Percentiles rank a stretch among this genome's conserved stretches.
Conservation (phyloP, 805 yeast species). For the Isabelozyma heimii region DNA sequence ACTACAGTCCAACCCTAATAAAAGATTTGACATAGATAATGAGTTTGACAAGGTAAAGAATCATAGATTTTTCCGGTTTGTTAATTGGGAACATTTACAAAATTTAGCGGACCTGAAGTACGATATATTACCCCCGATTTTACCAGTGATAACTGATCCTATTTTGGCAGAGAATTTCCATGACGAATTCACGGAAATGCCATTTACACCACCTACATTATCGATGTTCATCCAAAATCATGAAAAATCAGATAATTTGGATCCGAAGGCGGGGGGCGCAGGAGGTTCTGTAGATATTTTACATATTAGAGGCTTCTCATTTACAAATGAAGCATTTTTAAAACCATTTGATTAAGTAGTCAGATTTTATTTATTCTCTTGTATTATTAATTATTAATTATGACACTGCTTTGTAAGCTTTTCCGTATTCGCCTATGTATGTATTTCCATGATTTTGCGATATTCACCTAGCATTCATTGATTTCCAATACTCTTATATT, state of each 20-base stretch:
- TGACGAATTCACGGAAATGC: slow-evolving; percentile 40
- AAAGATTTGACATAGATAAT: slow-evolving; percentile 31
- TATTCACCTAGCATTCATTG: no score
- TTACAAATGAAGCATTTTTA: slow-evolving; percentile 37
- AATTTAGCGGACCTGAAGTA: slow-evolving; percentile 11
- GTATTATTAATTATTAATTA: neutral
- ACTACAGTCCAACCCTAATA: slow-evolving; percentile 33
- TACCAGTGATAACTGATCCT: slow-evolving; percentile 44
- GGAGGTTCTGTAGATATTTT: slow-evolving; percentile 24
- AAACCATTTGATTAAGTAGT: slow-evolving; percentile 2
- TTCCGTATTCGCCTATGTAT: no score
- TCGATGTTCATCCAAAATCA: neutral
- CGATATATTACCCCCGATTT: slow-evolving; percentile 34
- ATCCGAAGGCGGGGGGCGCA: slow-evolving; percentile 1
- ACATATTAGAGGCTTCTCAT: slow-evolving; percentile 41
- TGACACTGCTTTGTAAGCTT: neutral
- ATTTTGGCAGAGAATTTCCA: slow-evolving; percentile 45
- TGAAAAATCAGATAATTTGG: slow-evolving; percentile 7
- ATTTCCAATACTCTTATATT: no score
- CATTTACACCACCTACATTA: slow-evolving; percentile 29
- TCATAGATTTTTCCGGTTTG: slow-evolving; percentile 38
- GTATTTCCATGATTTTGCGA: no score
- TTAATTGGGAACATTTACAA: slow-evolving; percentile 36
- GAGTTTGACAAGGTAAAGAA: slow-evolving; percentile 29
- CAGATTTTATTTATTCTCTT: neutral